Evolutionary conservation across 2,329 filamentous ascomycete species (phyloP), one percentile per base, ranked within the genome.

Genomic region (Talaromyces rugulosus): DNA sequence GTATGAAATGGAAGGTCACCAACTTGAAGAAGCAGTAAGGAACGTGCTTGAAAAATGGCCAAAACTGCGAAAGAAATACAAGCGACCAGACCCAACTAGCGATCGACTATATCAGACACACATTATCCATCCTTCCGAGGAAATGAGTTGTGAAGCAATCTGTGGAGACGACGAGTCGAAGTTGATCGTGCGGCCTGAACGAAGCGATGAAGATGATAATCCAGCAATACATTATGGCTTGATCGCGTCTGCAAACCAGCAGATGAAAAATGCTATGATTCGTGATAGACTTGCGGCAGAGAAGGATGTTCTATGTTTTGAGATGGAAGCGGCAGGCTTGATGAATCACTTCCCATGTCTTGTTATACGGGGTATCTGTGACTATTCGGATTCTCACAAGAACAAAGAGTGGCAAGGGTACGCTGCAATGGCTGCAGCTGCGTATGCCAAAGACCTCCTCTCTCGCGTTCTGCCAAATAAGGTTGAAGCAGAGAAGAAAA

Each of bases 381-480:
- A 23, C 23, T 23, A 23, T 23, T 23, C 23, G 23, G 23, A 23
- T 23, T 23, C 23, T 2, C 23, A 23, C 23, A 23, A 23, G 23
- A 23, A 23, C 2, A 23, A 23, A 1, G 23, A 23, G 23, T 23
- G 23, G 23, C 23, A 23, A 23, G 23, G 23, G 23, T 23, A 23
- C 2, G 69, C 76, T 0, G 74, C 68, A 3, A 68, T 63, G 7
- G 68, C 62, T 6, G 74, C 67, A 9, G 72, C 71, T 5, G 72
- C 70, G 2, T 70, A 66, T 53, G 59, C 66, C 12, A 67, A 64
- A 55, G 66, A 67, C 31, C 44, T 68, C 6, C 60, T 68, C 6
- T 6, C 34, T 30, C 34, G 16, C 3, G 27, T 59, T 65, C 9
- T 27, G 5, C 42, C 56, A 23, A 50, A 52, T n/a, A 23, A 18